These are phyloP conservation scores for Venturia effusa DNA, from an alignment of 2,329 filamentous ascomycete genomes.

Conservation along the genomic window DNA sequence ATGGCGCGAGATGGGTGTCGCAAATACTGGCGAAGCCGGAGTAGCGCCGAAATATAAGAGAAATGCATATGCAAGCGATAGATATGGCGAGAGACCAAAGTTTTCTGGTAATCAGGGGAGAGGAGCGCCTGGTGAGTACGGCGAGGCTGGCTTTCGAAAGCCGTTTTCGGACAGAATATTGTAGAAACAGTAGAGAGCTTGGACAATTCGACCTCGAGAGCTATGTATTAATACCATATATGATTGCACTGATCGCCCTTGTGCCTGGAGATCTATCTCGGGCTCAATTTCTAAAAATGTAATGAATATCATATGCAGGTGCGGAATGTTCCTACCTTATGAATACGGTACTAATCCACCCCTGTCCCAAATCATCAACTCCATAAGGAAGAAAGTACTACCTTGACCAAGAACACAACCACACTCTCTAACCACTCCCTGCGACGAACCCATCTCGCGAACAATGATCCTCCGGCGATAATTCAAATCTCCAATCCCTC, in stretches of 20 bases:
- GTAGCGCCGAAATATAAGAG: conserved; percentile 24
- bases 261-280: background rate
- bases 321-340: background rate
- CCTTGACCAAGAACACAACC: background rate
- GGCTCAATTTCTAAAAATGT: background rate
- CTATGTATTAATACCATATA: background rate
- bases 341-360: too few species aligned
- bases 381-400: background rate
- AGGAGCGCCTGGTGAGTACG: background rate
- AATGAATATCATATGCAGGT: background rate
- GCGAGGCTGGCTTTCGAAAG: background rate
- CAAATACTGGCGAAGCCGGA: conserved; percentile 18
- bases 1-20: conserved; percentile 37
- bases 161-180: conserved; percentile 8
- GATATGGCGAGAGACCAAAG: background rate
- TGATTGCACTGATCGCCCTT: background rate
- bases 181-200: background rate
- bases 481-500: conserved; percentile 11
- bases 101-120: background rate
- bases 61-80: background rate
- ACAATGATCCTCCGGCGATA: conserved; percentile 13
- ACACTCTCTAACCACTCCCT: background rate
- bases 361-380: background rate
- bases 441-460: conserved; percentile 8
- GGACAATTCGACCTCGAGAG: background rate